Base-by-base conservation (phyloP, 371 early-diverging fungal genomes). In the Sporodiniella umbellata region DNA sequence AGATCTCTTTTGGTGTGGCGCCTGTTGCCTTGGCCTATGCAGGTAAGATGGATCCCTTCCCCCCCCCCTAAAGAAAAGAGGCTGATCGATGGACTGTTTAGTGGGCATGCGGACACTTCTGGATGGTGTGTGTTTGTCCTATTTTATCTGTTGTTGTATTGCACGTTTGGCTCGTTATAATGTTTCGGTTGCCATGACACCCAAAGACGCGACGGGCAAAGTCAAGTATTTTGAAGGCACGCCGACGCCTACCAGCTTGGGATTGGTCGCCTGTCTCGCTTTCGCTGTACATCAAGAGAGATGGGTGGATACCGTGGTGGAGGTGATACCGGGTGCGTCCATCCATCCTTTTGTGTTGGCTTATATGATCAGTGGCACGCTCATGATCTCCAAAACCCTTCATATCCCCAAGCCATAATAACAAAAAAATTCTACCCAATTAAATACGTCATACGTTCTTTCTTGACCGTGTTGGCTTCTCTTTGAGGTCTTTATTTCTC, bases 151-250 rank as follows among this genome's bases (percentile, higher is more conserved):
- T 58, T 92, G 94, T 58, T 94, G 94, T 19, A 84, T 93, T 51
- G 87, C 94, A 22, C 84, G 95, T 31, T 70, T 94, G 44, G 95
- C 95, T 4, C 72, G 94, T 18, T 95, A 85, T 68, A 95, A 95
- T 60, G 92, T 91, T 7, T 92, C 93, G 0, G 88, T 93, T 0
- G 90, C 92, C 11, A 69, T 79, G 35, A 50, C 87, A 47, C 88
- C 90, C 15, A 89, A 88, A 50, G 92, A 92, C 54, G 63, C 54
- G 4, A 69, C 72, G 3, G 94, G 94, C 42, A 93, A 93, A 53
- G 78, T 92, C 31, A 53, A 70, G n/a, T 87, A 86, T 56, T 95
- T 92, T 74, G 93, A 95, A 65, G 95, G 95, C 45, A 92, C 93
- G 1, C 95, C 95, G 8, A 93, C 94, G 22, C 95, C 93, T 1